A percentile compares a stretch with the other conserved stretches of the same genome.
Evolutionary conservation across 139 green algal species (phyloP).

Genomic region (Mychonastes homosphaera): DNA sequence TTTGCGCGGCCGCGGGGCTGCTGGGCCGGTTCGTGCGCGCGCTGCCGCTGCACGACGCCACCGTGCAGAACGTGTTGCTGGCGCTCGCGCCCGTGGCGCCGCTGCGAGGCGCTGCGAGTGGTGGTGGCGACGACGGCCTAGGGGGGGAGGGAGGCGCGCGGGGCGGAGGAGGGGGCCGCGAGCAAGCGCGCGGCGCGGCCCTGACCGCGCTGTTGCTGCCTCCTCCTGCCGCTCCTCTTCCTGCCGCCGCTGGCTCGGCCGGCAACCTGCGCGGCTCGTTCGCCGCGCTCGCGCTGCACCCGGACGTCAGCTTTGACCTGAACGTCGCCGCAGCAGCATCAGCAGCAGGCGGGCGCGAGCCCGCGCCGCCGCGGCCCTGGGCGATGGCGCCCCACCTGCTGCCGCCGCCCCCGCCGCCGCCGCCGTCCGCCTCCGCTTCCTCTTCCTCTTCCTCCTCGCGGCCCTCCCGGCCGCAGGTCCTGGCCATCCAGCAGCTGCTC

Average conservation of each 20-base stretch:
- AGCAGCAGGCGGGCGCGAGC: no score
- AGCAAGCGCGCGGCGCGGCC: no score
- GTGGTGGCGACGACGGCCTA: not conserved
- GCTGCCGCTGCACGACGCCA: constrained; percentile 32
- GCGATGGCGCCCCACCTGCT: not conserved
- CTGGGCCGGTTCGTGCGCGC: constrained; percentile 37
- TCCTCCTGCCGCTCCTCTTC: no score
- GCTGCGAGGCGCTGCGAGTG: not conserved
- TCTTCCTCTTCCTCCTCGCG: not conserved
- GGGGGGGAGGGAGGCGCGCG: not conserved
- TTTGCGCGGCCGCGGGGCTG: constrained; percentile 44
- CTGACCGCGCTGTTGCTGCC: no score
- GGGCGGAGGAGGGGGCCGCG: not conserved
- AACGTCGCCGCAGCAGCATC: no score
- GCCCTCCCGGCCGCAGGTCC: constrained; percentile 7
- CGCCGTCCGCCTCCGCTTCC: not conserved
- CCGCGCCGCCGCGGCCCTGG: not conserved
- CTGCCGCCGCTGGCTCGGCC: no score
- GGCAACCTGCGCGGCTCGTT: no score
- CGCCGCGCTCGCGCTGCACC: no score
- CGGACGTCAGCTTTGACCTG: no score
- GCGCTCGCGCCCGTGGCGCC: constrained; percentile 31
- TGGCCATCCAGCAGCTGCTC: constrained; percentile 66
- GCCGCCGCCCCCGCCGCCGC: not conserved
- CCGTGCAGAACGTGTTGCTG: constrained; percentile 64